Evolutionary conservation across 306 rosid species (phyloP), one percentile per base, ranked within the genome.

Genomic region (Rosa rugosa): DNA sequence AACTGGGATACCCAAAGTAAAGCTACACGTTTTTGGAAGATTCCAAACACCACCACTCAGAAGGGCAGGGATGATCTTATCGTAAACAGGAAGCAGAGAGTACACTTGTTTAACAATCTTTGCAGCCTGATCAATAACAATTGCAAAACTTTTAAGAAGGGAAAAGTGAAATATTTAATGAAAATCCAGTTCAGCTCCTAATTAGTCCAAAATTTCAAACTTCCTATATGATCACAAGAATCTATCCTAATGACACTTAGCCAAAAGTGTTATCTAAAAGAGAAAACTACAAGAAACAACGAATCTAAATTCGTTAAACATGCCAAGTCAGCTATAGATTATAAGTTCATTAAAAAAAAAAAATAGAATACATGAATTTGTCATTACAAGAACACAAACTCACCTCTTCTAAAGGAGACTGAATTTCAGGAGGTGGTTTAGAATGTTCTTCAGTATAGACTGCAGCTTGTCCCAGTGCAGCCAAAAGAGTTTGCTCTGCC

Each of bases 381-480:
- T 42, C 27, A 41, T 41, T 54, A 74, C 36, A 49, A 63, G 38
- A 79, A 77, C 47, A 77, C 57, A 75, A 53, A 42, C 80, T 86
- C 71, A 95, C 99, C 94, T 95, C 94, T 66, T 93, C 96, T 46
- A 90, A 59, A 84, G 98, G 97, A 84, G 92, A 87, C 77, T 90
- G 91, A 81, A 88, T 79, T 63, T 72, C 81, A 45, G 90, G 69
- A 80, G 97, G 94, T 5, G 96, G 91, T 69, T 78, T 82, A 63
- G 94, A 90, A 80, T 87, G 91, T 69, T 91, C 87, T 87, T 94
- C 95, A 18, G 85, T 80, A 84, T 89, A 76, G 64, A 88, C 91
- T 57, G 97, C 91, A 81, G 99, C 99, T 81, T 92, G 98, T 68
- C 98, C 99, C 79, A 95, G 69, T 76, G 99, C 97, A 84, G 98